Conservation (phyloP, 495 filamentous ascomycete species). For the Usnea hakonensis region DNA sequence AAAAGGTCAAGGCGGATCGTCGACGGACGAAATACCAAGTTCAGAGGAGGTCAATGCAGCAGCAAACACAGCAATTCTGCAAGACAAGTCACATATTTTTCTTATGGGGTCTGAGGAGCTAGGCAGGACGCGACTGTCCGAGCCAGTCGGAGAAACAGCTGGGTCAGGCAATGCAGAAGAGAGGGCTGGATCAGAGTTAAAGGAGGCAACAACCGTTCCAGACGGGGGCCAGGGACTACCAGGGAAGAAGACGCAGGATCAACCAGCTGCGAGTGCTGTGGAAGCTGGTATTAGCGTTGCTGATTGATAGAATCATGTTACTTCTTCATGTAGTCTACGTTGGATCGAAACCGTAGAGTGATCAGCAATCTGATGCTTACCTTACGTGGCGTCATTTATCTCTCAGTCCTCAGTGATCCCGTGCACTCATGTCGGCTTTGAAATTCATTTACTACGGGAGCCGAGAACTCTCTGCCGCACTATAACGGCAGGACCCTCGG, state of each 20-base stretch:
- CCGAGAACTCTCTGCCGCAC: not conserved
- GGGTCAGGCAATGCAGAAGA: not conserved
- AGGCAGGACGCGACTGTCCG: slow-evolving; percentile 5
- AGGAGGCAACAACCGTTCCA: slow-evolving; percentile 1
- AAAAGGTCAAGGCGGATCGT: slow-evolving; percentile 11
- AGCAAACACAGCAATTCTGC: slow-evolving; percentile 19
- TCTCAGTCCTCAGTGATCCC: too few relatives aligned
- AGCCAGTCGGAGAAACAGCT: not conserved
- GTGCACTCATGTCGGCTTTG: not conserved
- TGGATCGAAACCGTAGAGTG: not conserved
- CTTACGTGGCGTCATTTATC: too few relatives aligned
- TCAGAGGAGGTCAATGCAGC: slow-evolving; percentile 10
- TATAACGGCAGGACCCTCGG: not conserved
- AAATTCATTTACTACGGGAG: not conserved
- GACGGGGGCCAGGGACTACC: slow-evolving; percentile 15
- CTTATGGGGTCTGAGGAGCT: slow-evolving; percentile 10
- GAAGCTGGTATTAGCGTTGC: slow-evolving; percentile 27
- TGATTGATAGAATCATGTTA: slow-evolving; percentile 17
- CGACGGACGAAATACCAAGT: not conserved
- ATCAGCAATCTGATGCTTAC: too few relatives aligned
- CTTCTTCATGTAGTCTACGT: not conserved
- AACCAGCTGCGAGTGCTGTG: slow-evolving; percentile 26
- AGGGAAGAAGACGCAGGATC: slow-evolving; percentile 24
- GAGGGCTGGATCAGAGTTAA: not conserved
- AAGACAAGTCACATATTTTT: slow-evolving; percentile 17